A percentile compares a stretch with the other conserved stretches of the same genome.
These are phyloP conservation scores for Penicillium vulpinum DNA, from an alignment of 2,329 filamentous ascomycete genomes.

Conservation along the genomic window DNA sequence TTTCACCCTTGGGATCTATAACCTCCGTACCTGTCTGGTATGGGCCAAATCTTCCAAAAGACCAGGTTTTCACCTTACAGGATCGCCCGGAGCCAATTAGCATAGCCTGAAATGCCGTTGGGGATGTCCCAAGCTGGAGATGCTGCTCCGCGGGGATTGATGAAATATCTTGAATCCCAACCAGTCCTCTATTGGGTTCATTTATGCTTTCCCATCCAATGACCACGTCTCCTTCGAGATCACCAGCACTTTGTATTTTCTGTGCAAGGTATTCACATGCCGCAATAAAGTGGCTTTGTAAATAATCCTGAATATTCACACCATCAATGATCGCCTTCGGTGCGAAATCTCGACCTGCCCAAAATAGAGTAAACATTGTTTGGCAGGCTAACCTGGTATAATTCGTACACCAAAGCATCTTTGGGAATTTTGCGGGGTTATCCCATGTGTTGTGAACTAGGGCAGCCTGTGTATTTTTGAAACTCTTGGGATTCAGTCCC, in stretches of 20 bases:
- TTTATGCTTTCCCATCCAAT: slow-evolving; percentile 97
- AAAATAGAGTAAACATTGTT: slow-evolving; percentile 93
- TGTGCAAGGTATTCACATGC: slow-evolving; percentile 79
- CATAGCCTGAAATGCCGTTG: slow-evolving; percentile 91
- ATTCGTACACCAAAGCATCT: slow-evolving; percentile 99
- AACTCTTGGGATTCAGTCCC: slow-evolving; percentile 81
- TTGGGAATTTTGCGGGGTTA: slow-evolving; percentile 80
- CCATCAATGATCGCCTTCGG: slow-evolving; percentile 95
- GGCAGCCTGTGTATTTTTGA: slow-evolving; percentile 83
- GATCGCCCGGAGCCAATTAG: slow-evolving; percentile 84
- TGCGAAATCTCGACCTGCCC: slow-evolving; percentile 84
- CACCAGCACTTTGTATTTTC: slow-evolving; percentile 84
- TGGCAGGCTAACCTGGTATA: slow-evolving; percentile 84
- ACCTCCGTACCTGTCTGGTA: slow-evolving; percentile 82
- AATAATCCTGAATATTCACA: slow-evolving; percentile 92
- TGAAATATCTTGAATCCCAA: slow-evolving; percentile 81
- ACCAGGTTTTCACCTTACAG: slow-evolving; percentile 87
- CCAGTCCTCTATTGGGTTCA: slow-evolving; percentile 85
- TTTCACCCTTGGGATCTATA: slow-evolving; percentile 84
- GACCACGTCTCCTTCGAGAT: slow-evolving; percentile 82
- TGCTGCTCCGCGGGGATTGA: slow-evolving; percentile 83
- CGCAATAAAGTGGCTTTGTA: slow-evolving; percentile 80
- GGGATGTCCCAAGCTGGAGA: slow-evolving; percentile 86
- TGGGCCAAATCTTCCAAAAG: slow-evolving; percentile 88
- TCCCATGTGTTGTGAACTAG: slow-evolving; percentile 93